Conservation (phyloP, 805 yeast species). For the Starmerella stellata region DNA sequence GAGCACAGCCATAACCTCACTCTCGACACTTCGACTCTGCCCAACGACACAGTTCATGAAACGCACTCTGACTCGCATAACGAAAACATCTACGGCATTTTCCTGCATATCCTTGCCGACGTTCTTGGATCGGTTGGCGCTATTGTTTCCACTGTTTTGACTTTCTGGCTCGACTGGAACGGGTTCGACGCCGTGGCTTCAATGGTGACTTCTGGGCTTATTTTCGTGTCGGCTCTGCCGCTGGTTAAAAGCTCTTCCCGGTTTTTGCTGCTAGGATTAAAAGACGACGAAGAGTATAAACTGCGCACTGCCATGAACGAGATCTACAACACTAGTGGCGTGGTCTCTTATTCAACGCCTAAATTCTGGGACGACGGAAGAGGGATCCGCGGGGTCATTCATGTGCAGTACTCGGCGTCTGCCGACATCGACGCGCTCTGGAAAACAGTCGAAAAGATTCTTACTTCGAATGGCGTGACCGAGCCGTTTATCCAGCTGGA, state of each 20-base stretch:
- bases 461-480: conserved; percentile 33
- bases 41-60: too few species aligned
- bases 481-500: conserved; percentile 53
- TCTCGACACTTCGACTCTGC: conserved; percentile 3
- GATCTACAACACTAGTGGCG: conserved; percentile 54
- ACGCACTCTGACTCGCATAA: conserved; percentile 21
- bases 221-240: conserved; percentile 69
- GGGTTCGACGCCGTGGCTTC: conserved; percentile 91
- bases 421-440: conserved; percentile 46
- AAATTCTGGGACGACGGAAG: conserved; percentile 65
- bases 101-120: conserved; percentile 84
- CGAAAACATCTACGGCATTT: conserved; percentile 83
- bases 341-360: conserved; percentile 71
- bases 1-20: conserved; percentile 5
- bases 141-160: conserved; percentile 68
- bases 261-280: conserved; percentile 47
- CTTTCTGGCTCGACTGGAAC: conserved; percentile 50
- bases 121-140: conserved; percentile 95
- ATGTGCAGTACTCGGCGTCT: conserved; percentile 51
- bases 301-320: conserved; percentile 52
- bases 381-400: conserved; percentile 56
- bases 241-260: conserved; percentile 64
- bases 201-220: conserved; percentile 61
- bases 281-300: conserved; percentile 38
- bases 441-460: conserved; percentile 39